Percentiles rank a stretch among this genome's conserved stretches.
phyloP scores from a whole-genome alignment of 345 rosid genomes.

The Ailanthus altissimus region DNA sequence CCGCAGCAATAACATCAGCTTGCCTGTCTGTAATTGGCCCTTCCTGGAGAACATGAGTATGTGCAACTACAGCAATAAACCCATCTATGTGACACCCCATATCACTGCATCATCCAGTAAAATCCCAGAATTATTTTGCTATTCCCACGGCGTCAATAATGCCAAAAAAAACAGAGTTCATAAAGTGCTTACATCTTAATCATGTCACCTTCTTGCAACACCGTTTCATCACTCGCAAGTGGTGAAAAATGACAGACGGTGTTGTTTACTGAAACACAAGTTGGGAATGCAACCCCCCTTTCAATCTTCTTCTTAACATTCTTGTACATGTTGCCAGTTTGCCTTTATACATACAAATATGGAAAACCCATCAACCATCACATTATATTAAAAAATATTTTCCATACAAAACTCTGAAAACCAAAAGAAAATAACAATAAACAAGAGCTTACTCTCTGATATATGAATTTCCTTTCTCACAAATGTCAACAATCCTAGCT shows the following conservation, averaged over 20 bases:
- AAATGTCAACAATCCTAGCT: constrained; percentile 83
- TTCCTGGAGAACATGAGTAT: constrained; percentile 78
- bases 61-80: constrained; percentile 93
- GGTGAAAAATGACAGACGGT: constrained; percentile 90
- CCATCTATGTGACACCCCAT: constrained; percentile 99
- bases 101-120: constrained; percentile 51
- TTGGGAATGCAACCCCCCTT: constrained; percentile 92
- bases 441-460: constrained; percentile 72
- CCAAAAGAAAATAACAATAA: background rate
- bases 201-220: constrained; percentile 84
- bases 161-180: background rate
- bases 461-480: constrained; percentile 84
- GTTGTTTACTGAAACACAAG: constrained; percentile 89
- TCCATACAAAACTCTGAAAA: background rate
- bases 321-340: constrained; percentile 90
- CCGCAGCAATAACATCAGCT: constrained; percentile 94
- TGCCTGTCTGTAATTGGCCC: constrained; percentile 71
- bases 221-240: constrained; percentile 71
- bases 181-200: constrained; percentile 70
- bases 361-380: background rate
- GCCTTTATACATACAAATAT: constrained; percentile 41
- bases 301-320: constrained; percentile 92
- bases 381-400: background rate
- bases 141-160: background rate
- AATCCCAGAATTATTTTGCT: background rate